Percentiles rank a stretch among this genome's conserved stretches.
Conservation (phyloP, 2,329 filamentous ascomycete species). For the Venturia carpophila region DNA sequence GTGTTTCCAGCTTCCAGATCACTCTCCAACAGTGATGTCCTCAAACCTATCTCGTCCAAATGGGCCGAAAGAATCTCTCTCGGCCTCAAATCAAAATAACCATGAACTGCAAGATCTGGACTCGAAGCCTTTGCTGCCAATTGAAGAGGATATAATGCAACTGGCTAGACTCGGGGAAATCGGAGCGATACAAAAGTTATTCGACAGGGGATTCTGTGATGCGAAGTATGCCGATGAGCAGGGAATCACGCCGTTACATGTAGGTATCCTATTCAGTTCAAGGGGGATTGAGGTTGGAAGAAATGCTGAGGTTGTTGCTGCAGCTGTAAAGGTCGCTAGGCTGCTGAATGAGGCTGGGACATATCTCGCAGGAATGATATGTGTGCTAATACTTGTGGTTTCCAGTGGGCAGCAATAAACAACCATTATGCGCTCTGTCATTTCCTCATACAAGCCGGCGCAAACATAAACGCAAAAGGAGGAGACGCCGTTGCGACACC, state of each 20-base stretch:
- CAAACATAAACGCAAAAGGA: constrained; percentile 89
- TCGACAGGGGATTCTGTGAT: constrained; percentile 72
- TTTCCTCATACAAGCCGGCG: constrained; percentile 78
- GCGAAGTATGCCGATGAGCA: constrained; percentile 81
- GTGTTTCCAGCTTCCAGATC: background rate
- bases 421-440: constrained; percentile 97
- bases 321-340: background rate
- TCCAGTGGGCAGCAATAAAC: constrained; percentile 96
- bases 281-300: constrained; percentile 1
- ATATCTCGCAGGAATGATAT: background rate
- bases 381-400: constrained; percentile 17
- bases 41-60: background rate
- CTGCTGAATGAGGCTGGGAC: background rate
- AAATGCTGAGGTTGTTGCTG: background rate
- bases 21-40: background rate
- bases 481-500: constrained; percentile 92
- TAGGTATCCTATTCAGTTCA: constrained; percentile 31
- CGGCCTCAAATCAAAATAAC: constrained; percentile 20
- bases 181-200: constrained; percentile 77
- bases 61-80: background rate
- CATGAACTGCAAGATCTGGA: constrained; percentile 32
- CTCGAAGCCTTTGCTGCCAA: constrained; percentile 34
- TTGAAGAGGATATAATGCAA: constrained; percentile 89
- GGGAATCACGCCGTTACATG: constrained; percentile 91
- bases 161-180: constrained; percentile 83